Percentiles rank a stretch among this genome's conserved stretches.
These are phyloP conservation scores for Penicillium lividum DNA, from an alignment of 495 filamentous ascomycete genomes.

Conservation along the genomic window DNA sequence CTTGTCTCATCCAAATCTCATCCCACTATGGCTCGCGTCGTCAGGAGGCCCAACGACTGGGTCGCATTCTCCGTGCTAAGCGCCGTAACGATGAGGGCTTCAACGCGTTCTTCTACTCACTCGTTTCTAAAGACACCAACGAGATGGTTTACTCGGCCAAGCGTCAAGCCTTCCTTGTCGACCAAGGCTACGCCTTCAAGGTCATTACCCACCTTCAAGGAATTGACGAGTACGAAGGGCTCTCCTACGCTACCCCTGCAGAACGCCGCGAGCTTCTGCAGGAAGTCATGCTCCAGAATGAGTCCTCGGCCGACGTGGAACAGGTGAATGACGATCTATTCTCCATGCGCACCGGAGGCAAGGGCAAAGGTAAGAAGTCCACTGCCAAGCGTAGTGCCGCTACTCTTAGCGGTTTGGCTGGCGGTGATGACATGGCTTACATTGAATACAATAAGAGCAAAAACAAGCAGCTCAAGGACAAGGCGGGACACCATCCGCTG, in stretches of 20 bases:
- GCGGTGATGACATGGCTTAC: slow-evolving; percentile 96
- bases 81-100: slow-evolving; percentile 97
- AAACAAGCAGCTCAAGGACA: slow-evolving; percentile 82
- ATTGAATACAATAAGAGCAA: slow-evolving; percentile 77
- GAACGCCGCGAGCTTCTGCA: slow-evolving; percentile 89
- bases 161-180: slow-evolving; percentile 95
- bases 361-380: slow-evolving; percentile 40
- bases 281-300: slow-evolving; percentile 89
- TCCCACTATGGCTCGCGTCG: slow-evolving; percentile 97
- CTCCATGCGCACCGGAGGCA: slow-evolving; percentile 52
- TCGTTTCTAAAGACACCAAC: slow-evolving; percentile 94
- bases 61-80: slow-evolving; percentile 94
- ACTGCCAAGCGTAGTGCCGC: slow-evolving; percentile 78
- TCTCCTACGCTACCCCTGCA: slow-evolving; percentile 75
- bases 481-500: slow-evolving; percentile 57
- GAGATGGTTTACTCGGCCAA: slow-evolving; percentile 99
- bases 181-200: slow-evolving; percentile 99
- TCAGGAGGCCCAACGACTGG: slow-evolving; percentile 94
- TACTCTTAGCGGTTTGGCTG: slow-evolving; percentile 78
- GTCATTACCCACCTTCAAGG: slow-evolving; percentile 96
- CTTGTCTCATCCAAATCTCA: slow-evolving; percentile 96
- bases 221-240: slow-evolving; percentile 77
- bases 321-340: slow-evolving; percentile 84
- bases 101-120: slow-evolving; percentile 98
- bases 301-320: slow-evolving; percentile 74